Conservation (phyloP, 2,329 filamentous ascomycete species). For the Truncatella angustata region DNA sequence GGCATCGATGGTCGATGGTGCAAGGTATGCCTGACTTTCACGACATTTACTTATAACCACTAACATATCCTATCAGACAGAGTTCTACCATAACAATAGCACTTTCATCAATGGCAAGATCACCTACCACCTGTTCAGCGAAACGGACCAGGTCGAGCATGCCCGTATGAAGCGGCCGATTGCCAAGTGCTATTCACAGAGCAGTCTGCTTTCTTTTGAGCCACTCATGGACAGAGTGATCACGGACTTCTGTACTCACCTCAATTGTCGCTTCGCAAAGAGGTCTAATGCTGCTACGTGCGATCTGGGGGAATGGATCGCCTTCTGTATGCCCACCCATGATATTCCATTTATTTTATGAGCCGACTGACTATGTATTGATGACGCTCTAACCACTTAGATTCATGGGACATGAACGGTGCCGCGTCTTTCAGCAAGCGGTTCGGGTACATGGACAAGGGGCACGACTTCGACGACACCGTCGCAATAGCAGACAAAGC, state of each 20-base stretch:
- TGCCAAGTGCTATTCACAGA: slow-evolving; percentile 22
- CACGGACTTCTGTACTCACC: slow-evolving; percentile 20
- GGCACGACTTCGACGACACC: slow-evolving; percentile 35
- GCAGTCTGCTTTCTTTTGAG: slow-evolving; percentile 22
- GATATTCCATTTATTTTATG: neutral
- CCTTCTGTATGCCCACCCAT: slow-evolving; percentile 20
- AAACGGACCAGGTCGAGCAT: slow-evolving; percentile 21
- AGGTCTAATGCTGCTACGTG: slow-evolving; percentile 13
- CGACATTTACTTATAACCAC: neutral
- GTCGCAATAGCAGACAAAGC: slow-evolving; percentile 26
- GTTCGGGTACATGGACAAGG: slow-evolving; percentile 39
- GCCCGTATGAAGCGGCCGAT: slow-evolving; percentile 24
- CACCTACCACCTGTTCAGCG: slow-evolving; percentile 31
- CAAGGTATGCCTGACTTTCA: slow-evolving; percentile 19
- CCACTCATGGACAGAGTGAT: slow-evolving; percentile 26
- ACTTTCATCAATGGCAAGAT: slow-evolving; percentile 24
- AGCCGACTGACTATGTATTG: neutral
- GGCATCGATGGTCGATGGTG: slow-evolving; percentile 29
- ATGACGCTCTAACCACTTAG: slow-evolving; percentile 11
- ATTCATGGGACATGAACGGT: slow-evolving; percentile 40
- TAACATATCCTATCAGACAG: slow-evolving; percentile 16
- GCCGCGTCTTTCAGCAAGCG: slow-evolving; percentile 36
- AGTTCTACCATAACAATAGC: slow-evolving; percentile 27
- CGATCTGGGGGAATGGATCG: slow-evolving; percentile 25
- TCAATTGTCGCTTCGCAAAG: slow-evolving; percentile 24